phyloP scores from a whole-genome alignment of 2,329 filamentous ascomycete genomes.

The Pseudocercospora musae region DNA sequence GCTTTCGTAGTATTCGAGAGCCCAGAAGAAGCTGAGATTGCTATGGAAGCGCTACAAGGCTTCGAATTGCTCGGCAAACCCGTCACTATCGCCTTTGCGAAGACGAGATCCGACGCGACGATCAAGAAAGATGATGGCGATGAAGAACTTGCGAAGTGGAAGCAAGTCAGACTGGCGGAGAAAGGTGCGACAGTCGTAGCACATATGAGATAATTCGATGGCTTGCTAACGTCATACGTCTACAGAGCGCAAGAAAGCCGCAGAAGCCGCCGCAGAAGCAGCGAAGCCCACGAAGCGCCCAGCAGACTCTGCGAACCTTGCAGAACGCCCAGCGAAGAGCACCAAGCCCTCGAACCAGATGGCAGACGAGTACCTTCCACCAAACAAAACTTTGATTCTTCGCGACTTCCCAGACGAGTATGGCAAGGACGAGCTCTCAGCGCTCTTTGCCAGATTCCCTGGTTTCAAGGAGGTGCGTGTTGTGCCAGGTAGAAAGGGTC shows the following conservation, averaged over 20 bases:
- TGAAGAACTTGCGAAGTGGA: slow-evolving; percentile 84
- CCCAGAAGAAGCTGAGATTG: slow-evolving; percentile 71
- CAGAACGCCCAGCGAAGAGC: slow-evolving; percentile 64
- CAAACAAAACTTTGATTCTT: slow-evolving; percentile 94
- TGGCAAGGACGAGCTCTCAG: slow-evolving; percentile 73
- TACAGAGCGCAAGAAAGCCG: slow-evolving; percentile 72
- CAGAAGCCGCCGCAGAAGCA: slow-evolving; percentile 68
- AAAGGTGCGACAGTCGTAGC: slow-evolving; percentile 62
- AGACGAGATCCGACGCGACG: slow-evolving; percentile 81
- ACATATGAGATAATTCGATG: slow-evolving; percentile 43
- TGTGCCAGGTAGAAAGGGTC: slow-evolving; percentile 80
- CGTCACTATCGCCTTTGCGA: slow-evolving; percentile 80
- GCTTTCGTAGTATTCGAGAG: slow-evolving; percentile 90
- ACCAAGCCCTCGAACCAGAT: slow-evolving; percentile 68
- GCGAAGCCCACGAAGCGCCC: slow-evolving; percentile 50
- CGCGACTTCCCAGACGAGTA: slow-evolving; percentile 88
- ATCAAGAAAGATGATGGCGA: slow-evolving; percentile 69
- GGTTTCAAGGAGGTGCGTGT: slow-evolving; percentile 90
- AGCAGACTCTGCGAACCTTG: slow-evolving; percentile 46
- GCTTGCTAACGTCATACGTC: slow-evolving; percentile 10
- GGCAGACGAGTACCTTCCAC: slow-evolving; percentile 95
- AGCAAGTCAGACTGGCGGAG: slow-evolving; percentile 77
- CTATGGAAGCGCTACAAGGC: slow-evolving; percentile 84
- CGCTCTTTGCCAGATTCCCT: slow-evolving; percentile 83
- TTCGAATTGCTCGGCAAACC: slow-evolving; percentile 92